A percentile compares a stretch with the other conserved stretches of the same genome.
Conservation (phyloP, 306 rosid species). For the Hippophae gyantsensis region DNA sequence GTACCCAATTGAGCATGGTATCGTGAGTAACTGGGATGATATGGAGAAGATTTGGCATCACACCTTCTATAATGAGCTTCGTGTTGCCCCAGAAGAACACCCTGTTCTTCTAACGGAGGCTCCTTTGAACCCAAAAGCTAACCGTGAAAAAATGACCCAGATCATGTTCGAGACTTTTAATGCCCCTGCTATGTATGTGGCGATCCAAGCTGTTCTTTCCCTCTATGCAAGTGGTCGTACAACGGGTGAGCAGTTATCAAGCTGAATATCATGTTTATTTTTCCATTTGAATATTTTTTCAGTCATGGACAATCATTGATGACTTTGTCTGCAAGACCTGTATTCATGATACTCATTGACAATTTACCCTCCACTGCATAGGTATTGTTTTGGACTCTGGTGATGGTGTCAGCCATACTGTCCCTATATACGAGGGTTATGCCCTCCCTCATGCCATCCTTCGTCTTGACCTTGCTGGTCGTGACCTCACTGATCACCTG, state of each 20-base stretch:
- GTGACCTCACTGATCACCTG: conserved; percentile 90
- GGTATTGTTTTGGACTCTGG: conserved; percentile 98
- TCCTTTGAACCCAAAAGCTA: conserved; percentile 95
- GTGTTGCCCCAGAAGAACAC: conserved; percentile 98
- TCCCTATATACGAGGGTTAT: conserved; percentile 94
- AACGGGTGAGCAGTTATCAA: conserved; percentile 53
- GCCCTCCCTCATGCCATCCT: conserved; percentile 99
- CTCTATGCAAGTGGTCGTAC: conserved; percentile 98
- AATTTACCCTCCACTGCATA: conserved; percentile 21
- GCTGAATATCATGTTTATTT: neutral
- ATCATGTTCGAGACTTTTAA: conserved; percentile 98
- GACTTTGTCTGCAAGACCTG: too few relatives aligned
- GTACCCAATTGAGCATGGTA: conserved; percentile 97
- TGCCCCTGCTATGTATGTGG: conserved; percentile 98
- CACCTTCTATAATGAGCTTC: conserved; percentile 95
- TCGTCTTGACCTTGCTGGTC: conserved; percentile 96
- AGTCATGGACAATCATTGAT: too few relatives aligned
- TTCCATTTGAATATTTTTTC: neutral
- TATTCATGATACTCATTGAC: neutral
- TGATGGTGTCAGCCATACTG: conserved; percentile 99
- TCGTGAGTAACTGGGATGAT: conserved; percentile 99
- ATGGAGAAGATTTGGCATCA: conserved; percentile 99
- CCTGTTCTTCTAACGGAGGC: conserved; percentile 98
- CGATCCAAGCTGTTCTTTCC: conserved; percentile 98
- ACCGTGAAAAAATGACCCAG: conserved; percentile 99